phyloP scores from a whole-genome alignment of 228 moss, liverwort and hornwort species.

The Sphagnum magellanicum region DNA sequence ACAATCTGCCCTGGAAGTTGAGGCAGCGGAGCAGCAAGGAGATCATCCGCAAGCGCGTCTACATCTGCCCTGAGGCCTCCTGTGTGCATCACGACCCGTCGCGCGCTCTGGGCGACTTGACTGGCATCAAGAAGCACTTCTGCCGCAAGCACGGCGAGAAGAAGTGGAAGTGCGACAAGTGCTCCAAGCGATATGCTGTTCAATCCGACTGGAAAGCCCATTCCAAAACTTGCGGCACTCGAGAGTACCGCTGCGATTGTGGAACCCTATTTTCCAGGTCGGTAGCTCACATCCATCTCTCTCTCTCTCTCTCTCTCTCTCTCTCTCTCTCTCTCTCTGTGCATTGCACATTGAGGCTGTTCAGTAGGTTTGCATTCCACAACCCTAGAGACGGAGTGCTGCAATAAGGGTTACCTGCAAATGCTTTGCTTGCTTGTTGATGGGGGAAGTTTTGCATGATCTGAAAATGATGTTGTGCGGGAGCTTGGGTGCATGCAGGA shows the following conservation, averaged over 20 bases:
- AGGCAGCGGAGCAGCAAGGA: constrained; percentile 99
- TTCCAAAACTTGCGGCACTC: constrained; percentile 98
- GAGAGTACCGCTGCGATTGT: constrained; percentile 99
- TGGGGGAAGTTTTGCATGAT: no score
- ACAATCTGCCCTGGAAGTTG: constrained; percentile 99
- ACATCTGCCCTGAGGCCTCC: constrained; percentile 97
- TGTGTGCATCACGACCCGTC: constrained; percentile 99
- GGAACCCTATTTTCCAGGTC: constrained; percentile 98
- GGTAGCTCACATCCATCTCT: constrained; percentile 1
- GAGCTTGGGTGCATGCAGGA: constrained; percentile 30
- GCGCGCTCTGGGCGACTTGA: constrained; percentile 98
- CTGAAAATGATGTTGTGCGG: no score
- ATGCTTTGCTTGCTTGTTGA: no score
- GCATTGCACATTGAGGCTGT: no score
- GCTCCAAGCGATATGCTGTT: constrained; percentile 99
- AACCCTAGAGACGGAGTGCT: no score
- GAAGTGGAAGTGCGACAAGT: constrained; percentile 99
- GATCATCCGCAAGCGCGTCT: constrained; percentile 92
- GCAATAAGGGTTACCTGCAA: no score
- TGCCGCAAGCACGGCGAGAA: constrained; percentile 99
- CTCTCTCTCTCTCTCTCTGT: neutral
- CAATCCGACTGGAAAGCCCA: constrained; percentile 99
- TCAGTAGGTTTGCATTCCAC: no score
- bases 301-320: neutral
- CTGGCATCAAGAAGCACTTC: constrained; percentile 99